Evolutionary conservation across 23 red algal species (phyloP), one percentile per base, ranked within the genome.

Genomic region (Agarophyton chilense): DNA sequence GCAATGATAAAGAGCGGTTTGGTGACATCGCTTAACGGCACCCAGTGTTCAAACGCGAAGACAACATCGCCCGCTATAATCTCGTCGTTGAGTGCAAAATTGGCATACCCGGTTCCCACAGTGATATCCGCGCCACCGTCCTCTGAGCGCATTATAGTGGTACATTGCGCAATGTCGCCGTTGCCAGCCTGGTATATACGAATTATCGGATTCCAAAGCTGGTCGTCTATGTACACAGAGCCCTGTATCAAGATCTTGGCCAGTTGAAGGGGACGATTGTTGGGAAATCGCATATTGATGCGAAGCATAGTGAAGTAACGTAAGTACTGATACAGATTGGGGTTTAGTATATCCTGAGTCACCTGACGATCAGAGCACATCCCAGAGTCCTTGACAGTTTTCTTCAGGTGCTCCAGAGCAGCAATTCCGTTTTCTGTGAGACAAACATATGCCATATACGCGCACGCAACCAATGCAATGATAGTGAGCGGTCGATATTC

Each of bases 141-240:
- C 19, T 84, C 76, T 28, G 53, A 58, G 65, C 68, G 85, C 65
- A 83, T 71, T 38, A 90, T 86, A 35, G 79, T 89, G 31, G 84
- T 80, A 38, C 83, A 84, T 9, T 89, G 50, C 1, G 53, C 58
- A 52, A 46, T 58, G n/a, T 94, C 50, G 9, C 72, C 62, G 28
- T 49, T 68, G 36, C 79, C 81, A 52, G 82, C 67, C 51, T 79
- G 77, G 71, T 90, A 93, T 4, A 97, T 73, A 19, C 90, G 71
- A 36, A 97, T 62, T 44, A 97, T 61, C 10, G 95, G 95, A 67
- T 97, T 97, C 95, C 95, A 97, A 0, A 75, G 88, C 33, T 83
- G 55, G 33, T 83, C 81, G 54, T 91, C 95, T 43, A 91, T 84
- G 35, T 72, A 74, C 50, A 97, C 77, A 12, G 57, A 81, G 36